Base-by-base conservation (phyloP, 192 early-diverging fungal species). In the Dissophora globulifera region DNA sequence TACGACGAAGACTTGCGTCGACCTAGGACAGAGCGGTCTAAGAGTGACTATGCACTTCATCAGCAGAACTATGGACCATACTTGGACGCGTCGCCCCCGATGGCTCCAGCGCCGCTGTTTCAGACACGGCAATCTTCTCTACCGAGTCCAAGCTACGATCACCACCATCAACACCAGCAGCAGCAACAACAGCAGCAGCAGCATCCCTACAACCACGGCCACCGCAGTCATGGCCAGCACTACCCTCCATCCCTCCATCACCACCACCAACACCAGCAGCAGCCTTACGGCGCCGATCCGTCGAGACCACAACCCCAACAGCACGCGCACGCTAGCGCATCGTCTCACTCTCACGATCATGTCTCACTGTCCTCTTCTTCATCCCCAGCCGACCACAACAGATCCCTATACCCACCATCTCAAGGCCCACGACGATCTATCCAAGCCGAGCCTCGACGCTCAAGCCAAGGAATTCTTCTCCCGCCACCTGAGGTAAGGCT, bases 31-130 rank as follows among this genome's bases (percentile, higher is more conserved):
- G 63, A 61, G 2, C 50, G 61, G 2, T 63, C 72, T 9, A 76
- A 61, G 29, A 76, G 63, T 29, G 72, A 76, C 20, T 76, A 38
- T 38, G 72, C 63, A 6, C 57, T 76, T 7, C 72, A 76, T n/a
- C 72, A 76, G 10, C 72, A 76, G 11, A 76, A 76, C 46, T 76
- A 76, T 47, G 72, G 72, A 17, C 63, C 72, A 3, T 76, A 76
- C 27, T 20, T 76, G 45, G 72, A 76, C 38, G 41, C 49, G 16
- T 76, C 72, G 11, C 72, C 72, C 17, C 25, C 50, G 6, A 13
- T 67, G 9, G 57, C 25, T 13, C 51, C 56, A 9, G 72, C 56
- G n/a, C 46, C 62, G 1, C 17, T 74, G 47, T 59, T 74, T 33
- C 30, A 56, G 4, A 23, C 61, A 16, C 40, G 47, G 9, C 31